Base-by-base conservation (phyloP, 2,329 filamentous ascomycete species). In the Botrytis porri region DNA sequence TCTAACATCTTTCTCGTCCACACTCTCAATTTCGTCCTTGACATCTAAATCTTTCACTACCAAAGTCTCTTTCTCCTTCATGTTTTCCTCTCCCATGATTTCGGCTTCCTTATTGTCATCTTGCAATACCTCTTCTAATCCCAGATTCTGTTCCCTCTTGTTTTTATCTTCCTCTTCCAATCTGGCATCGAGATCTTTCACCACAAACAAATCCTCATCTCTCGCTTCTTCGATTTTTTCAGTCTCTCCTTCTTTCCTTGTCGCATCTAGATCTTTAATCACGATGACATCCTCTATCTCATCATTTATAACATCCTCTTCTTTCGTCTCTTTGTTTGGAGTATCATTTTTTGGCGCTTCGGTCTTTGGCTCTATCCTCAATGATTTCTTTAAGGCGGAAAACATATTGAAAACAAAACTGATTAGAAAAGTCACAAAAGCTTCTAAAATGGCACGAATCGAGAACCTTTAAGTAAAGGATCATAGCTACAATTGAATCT, bases 401-500 rank as follows among this genome's bases (percentile, higher is more conserved):
- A 71, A 64, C 69, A 71, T 64, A 25, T 71, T 39, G 25, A 51
- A 51, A 51, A 71, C 29, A n/a, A 35, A 20, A 20, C n/a, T 39
- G 39, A 71, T 35, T 43, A n/a, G 22, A n/a, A 71, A 12, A 41
- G n/a, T 43, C 10, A 66, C 45, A 57, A 32, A 29, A 16, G 35
- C 4, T 35, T 71, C 60, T 41, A 43, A 20, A 32, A 37, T 45
- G 69, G 29, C 35, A 32, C n/a, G 51, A 22, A 32, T 14, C 25
- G 5, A 66, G 29, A 66, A 66, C 70, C 61, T 57, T 71, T 71
- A 71, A 71, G 70, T 71, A 71, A 41, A 59, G 61, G 45, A 5
- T 22, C 61, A 35, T 29, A 64, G 9, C n/a, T 59, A 43, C 45
- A 32, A 71, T 66, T n/a, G 14, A 20, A 45, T 66, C 14, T 10